A percentile compares a stretch with the other conserved stretches of the same genome.
Conservation (phyloP, 805 yeast genomes). For the Starmera dryadoides region DNA sequence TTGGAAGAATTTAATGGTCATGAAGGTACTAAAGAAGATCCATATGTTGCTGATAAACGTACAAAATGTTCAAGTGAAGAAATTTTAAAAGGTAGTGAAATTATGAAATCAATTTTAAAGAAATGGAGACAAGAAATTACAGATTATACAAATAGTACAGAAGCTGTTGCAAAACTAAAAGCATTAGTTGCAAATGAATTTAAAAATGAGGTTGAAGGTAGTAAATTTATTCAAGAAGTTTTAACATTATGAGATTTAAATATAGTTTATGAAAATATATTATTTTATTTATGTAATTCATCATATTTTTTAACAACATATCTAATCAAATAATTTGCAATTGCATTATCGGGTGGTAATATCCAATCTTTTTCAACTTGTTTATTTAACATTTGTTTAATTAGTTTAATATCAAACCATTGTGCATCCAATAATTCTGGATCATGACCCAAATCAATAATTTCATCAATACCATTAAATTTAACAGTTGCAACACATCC, state of each 20-base stretch:
- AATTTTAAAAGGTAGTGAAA: slow-evolving; percentile 44
- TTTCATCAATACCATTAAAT: slow-evolving; percentile 56
- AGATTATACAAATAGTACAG: slow-evolving; percentile 22
- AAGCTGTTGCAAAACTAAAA: slow-evolving; percentile 32
- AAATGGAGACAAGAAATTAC: slow-evolving; percentile 23
- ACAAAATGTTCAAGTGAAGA: slow-evolving; percentile 47
- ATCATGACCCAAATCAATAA: slow-evolving; percentile 70
- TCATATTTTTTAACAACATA: slow-evolving; percentile 11
- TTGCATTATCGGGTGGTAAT: slow-evolving; percentile 20
- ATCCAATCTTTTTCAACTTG: slow-evolving; percentile 10
- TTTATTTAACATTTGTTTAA: slow-evolving; percentile 31
- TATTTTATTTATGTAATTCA: slow-evolving; percentile 1
- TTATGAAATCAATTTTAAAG: slow-evolving; percentile 34
- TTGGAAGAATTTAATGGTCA: slow-evolving; percentile 54
- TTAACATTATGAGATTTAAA: slow-evolving; percentile 21
- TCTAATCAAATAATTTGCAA: slow-evolving; percentile 20
- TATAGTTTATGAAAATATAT: neutral
- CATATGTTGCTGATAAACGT: slow-evolving; percentile 36
- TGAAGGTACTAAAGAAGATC: slow-evolving; percentile 24
- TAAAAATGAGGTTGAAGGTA: slow-evolving; percentile 19
- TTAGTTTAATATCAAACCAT: slow-evolving; percentile 64
- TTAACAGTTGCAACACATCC: slow-evolving; percentile 85
- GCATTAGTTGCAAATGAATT: slow-evolving; percentile 22
- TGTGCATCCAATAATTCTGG: slow-evolving; percentile 79
- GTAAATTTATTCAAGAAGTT: slow-evolving; percentile 41